Evolutionary conservation across 176 grass and related monocot genomes (phyloP), one percentile per base, ranked within the genome.

Genomic region (Bromus sterilis): DNA sequence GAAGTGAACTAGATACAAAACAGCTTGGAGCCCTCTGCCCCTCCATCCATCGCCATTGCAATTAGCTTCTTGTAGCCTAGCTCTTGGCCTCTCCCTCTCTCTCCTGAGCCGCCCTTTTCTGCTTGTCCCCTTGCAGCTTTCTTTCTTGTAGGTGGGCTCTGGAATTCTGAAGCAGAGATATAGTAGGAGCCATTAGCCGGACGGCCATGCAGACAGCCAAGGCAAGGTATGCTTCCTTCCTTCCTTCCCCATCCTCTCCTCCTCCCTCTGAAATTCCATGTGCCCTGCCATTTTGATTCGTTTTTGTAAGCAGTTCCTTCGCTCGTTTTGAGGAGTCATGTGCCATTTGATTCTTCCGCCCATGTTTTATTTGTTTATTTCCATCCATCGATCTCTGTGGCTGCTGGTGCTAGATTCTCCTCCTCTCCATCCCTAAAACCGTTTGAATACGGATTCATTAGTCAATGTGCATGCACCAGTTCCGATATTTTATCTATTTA

Each of bases 161-260:
- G 83, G 71, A 42, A 15, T 40, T 80, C 11, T 57, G 85, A 25
- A 76, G 59, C 85, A 84, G 78, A 85, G 35, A 84, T 67, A 63
- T 11, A 84, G 39, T 8, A 25, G 23, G 51, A 7, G 15, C 3
- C 33, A 18, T 11, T 7, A 37, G 36, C 48, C 48, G 18, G 48
- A 15, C 48, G 28, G 81, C 61, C 79, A 97, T 97, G 94, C 94
- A 91, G 75, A 16, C 88, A 44, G 32, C 89, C 78, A 97, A 83
- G 67, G 53, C 86, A 71, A 97, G 94, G 94, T 97, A 77, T 76
- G 83, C 56, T 81, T 30, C 67, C 18, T 53, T 71, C 39, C 56
- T 83, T 51, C 66, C 16, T 65, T 70, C 37, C 81, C 37, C 81
- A 61, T 74, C 20, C 87, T 68, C 44, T n/a, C 39, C 31, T 51